Conservation (phyloP, 1,139 yeast species). For the Candida smagusa region DNA sequence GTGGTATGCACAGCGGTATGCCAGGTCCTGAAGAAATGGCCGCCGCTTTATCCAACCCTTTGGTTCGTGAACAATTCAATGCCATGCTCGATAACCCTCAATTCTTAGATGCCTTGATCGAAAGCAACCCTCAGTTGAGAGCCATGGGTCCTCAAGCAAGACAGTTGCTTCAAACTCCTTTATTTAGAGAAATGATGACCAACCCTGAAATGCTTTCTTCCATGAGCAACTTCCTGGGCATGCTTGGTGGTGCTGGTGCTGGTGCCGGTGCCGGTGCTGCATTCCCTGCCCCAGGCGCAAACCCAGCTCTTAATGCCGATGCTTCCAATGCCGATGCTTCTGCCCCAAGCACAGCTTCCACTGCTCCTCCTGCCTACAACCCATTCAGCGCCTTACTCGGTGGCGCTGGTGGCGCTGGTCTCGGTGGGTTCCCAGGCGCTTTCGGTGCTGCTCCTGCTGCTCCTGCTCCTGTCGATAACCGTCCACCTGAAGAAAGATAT, state of each 20-base stretch:
- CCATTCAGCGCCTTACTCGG: conserved; percentile 44
- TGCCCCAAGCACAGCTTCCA: conserved; percentile 12
- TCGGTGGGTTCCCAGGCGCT: conserved; percentile 19
- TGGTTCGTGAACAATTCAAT: conserved; percentile 76
- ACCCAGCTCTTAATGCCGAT: conserved; percentile 29
- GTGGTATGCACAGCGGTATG: conserved; percentile 68
- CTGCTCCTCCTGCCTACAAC: conserved; percentile 16
- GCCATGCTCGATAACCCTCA: conserved; percentile 76
- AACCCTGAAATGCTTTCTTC: conserved; percentile 85
- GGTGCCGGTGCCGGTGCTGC: conserved; percentile 15
- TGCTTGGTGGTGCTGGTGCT: conserved; percentile 14
- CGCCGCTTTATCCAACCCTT: conserved; percentile 75
- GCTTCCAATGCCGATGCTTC: conserved; percentile 15
- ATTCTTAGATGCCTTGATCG: conserved; percentile 79
- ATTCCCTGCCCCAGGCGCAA: conserved; percentile 60
- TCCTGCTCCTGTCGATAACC: conserved; percentile 57
- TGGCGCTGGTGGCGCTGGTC: conserved; percentile 24
- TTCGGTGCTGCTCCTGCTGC: conserved; percentile 23
- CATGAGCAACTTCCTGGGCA: conserved; percentile 48
- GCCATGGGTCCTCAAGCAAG: conserved; percentile 89
- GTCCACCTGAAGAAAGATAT: conserved; percentile 96
- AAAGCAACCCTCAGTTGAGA: conserved; percentile 79
- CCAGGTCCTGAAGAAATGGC: conserved; percentile 76
- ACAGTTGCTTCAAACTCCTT: conserved; percentile 79
- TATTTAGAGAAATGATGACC: conserved; percentile 78